phyloP scores from a whole-genome alignment of 179 eudicot genomes.

The Beta corolliflora region DNA sequence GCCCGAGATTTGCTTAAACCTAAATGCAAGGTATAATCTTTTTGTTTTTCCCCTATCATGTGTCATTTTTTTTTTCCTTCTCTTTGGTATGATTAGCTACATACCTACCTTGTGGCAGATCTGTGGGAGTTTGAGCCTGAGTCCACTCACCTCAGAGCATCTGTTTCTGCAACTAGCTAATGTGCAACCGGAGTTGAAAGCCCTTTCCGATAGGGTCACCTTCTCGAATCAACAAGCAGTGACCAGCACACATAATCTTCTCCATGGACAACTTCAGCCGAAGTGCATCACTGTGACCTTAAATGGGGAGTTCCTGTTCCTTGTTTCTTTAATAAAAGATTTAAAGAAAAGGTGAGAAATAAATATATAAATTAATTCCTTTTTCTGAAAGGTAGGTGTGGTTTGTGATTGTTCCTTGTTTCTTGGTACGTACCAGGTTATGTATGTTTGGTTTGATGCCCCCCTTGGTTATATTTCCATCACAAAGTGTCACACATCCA shows the following conservation, averaged over 20 bases:
- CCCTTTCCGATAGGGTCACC: neutral
- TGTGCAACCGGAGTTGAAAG: conserved; percentile 53
- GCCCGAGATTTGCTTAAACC: conserved; percentile 71
- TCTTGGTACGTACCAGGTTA: conserved; percentile 79
- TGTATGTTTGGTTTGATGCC: no score
- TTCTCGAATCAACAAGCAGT: conserved; percentile 29
- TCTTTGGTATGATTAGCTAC: neutral
- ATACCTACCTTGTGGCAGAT: conserved; percentile 33
- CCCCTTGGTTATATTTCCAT: conserved; percentile 47
- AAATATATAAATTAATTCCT: no score
- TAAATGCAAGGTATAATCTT: conserved; percentile 57
- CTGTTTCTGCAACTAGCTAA: conserved; percentile 72
- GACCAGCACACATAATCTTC: conserved; percentile 51
- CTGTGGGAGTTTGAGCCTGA: conserved; percentile 47
- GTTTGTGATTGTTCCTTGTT: no score
- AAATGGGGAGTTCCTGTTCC: conserved; percentile 92
- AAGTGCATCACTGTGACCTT: conserved; percentile 85
- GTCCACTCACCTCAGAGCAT: conserved; percentile 59
- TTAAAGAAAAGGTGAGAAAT: conserved; percentile 55
- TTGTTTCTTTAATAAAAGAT: conserved; percentile 36
- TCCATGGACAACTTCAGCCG: conserved; percentile 44
- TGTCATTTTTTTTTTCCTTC: no score
- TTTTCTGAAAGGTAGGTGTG: no score
- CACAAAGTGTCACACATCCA: conserved; percentile 44
- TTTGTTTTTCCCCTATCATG: neutral